phyloP scores from a whole-genome alignment of 2,329 filamentous ascomycete species.

The Blumeria graminis region DNA sequence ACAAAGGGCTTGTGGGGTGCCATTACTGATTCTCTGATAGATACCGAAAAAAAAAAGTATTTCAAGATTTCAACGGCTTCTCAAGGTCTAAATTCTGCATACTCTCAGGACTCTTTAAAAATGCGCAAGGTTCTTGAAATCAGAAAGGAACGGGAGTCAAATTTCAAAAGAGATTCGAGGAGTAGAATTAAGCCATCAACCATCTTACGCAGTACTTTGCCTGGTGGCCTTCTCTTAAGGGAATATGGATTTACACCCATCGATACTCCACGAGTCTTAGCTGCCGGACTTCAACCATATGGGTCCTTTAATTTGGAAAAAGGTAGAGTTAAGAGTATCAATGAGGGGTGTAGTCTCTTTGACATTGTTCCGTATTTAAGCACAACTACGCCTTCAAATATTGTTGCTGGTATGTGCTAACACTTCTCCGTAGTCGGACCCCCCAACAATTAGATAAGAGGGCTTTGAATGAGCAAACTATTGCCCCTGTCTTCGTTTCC shows the following conservation, averaged over 20 bases:
- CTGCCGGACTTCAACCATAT: constrained; percentile 5
- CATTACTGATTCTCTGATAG: constrained; percentile 15
- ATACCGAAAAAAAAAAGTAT: constrained; percentile 35
- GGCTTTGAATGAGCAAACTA: too few species aligned
- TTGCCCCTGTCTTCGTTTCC: too few species aligned
- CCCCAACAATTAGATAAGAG: too few species aligned
- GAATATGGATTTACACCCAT: constrained; percentile 5
- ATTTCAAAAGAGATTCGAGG: constrained; percentile 16
- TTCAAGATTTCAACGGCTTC: constrained; percentile 36
- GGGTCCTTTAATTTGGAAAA: not conserved
- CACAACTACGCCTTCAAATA: too few species aligned
- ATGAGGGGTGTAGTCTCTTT: too few species aligned
- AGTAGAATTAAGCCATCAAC: constrained; percentile 8
- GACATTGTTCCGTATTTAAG: too few species aligned
- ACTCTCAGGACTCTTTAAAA: constrained; percentile 34
- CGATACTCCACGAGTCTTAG: constrained; percentile 5
- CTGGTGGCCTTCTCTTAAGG: constrained; percentile 8
- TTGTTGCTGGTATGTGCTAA: too few species aligned
- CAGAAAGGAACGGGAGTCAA: constrained; percentile 7
- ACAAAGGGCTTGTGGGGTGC: not conserved
- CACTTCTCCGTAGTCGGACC: too few species aligned
- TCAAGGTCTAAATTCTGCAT: constrained; percentile 26
- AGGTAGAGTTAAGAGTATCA: too few species aligned
- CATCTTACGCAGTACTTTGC: constrained; percentile 6
- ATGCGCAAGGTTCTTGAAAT: constrained; percentile 19